phyloP scores from a whole-genome alignment of 345 rosid species.

The Camelina laxa region DNA sequence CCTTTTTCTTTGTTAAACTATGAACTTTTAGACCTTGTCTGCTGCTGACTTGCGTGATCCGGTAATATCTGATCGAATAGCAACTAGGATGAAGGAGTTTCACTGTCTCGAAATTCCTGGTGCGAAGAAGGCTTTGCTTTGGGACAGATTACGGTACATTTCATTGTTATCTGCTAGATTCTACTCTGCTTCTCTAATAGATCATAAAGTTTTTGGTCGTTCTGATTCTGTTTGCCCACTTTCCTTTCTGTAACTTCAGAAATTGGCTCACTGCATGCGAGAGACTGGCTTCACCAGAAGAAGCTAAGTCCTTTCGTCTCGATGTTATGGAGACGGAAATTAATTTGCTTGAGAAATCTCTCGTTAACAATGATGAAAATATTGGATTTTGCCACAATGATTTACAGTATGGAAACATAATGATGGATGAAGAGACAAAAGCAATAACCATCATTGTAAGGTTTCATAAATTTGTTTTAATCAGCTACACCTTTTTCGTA shows the following conservation, averaged over 20 bases:
- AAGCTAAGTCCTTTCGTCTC: conserved; percentile 65
- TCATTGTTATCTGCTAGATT: conserved; percentile 10
- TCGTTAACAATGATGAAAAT: conserved; percentile 47
- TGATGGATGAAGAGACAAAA: conserved; percentile 87
- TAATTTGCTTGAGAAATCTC: conserved; percentile 57
- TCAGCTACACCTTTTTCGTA: neutral
- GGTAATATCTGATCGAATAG: conserved; percentile 70
- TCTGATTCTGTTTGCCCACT: neutral
- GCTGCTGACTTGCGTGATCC: conserved; percentile 82
- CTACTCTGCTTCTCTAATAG: neutral
- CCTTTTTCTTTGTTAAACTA: neutral
- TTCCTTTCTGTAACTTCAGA: conserved; percentile 44
- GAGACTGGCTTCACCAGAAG: conserved; percentile 63
- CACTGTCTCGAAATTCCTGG: conserved; percentile 85
- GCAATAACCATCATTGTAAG: conserved; percentile 88
- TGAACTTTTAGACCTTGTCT: conserved; percentile 68
- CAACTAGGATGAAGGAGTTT: conserved; percentile 84
- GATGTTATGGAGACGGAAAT: conserved; percentile 70
- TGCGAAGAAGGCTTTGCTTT: conserved; percentile 58
- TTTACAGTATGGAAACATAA: conserved; percentile 95
- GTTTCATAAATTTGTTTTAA: conserved; percentile 26
- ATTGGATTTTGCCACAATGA: conserved; percentile 93
- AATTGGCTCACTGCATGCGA: conserved; percentile 73
- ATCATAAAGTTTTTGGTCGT: neutral
- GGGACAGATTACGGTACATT: conserved; percentile 80